Evolutionary conservation across 192 early-diverging fungal genomes (phyloP), one percentile per base, ranked within the genome.

Genomic region (Coemansia sp.): DNA sequence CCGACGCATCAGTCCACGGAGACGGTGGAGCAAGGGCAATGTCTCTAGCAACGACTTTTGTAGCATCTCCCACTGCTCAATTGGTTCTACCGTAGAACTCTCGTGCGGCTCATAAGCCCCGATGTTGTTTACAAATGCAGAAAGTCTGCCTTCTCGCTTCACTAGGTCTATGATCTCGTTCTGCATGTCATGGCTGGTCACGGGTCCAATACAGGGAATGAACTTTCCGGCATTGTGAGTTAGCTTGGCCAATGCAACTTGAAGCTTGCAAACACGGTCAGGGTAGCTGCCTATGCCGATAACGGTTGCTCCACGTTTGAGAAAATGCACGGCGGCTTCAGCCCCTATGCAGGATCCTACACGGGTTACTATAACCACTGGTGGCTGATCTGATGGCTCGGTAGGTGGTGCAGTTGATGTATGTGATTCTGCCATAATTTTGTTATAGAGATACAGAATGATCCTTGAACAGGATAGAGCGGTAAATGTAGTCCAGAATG

Each of bases 321-420:
- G 49, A 31, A 70, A 38, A 8, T 53, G 39, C 16, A 63, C 50
- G 12, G 60, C 44, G 19, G 55, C 60, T 12, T 70, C 59, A 9
- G 67, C 58, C 11, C 67, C 67, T 2, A 70, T 43, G 55, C 67
- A 63, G 10, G 67, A 70, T 14, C 55, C 59, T 2, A 63, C 55
- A 1, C 59, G 47, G 4, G 60, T 70, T 40, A 70, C 50, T 3
- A 70, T 36, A 7, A 63, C 55, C 3, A 70, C 55, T 6, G 45
- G 41, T 45, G 49, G 44, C 38, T 21, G 14, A 15, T 33, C 2
- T 41, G 1, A 21, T 28, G 15, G 23, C 6, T 23, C 26, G 13
- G 28, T n/a, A n/a, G 45, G 18, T 12, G 20, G 46, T 48, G 20
- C 46, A 6, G 37, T 10, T 48, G 23, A 26, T 26, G 23, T 26